These are phyloP conservation scores for Murraya koenigii DNA, from an alignment of 345 rosid genomes.

Conservation along the genomic window DNA sequence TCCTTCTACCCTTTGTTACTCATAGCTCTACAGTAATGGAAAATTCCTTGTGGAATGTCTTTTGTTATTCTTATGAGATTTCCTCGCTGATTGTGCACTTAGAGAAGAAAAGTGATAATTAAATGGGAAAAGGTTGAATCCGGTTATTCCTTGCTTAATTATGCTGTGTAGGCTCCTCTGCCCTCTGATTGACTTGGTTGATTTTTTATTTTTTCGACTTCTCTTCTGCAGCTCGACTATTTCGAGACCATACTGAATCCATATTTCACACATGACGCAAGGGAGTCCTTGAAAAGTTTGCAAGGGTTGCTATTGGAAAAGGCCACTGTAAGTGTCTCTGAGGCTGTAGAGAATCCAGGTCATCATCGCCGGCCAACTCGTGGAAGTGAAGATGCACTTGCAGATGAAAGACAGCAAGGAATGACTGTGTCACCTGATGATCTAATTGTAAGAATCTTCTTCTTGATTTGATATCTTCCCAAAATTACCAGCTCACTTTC, in stretches of 20 bases:
- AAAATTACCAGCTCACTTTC: not conserved
- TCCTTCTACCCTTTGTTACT: not conserved
- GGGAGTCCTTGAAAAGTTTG: constrained; percentile 69
- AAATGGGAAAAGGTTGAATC: not conserved
- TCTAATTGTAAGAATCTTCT: constrained; percentile 62
- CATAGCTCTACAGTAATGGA: not conserved
- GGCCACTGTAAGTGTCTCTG: constrained; percentile 74
- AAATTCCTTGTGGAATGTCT: not conserved
- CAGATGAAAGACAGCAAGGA: constrained; percentile 79
- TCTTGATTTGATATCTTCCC: not conserved
- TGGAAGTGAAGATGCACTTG: constrained; percentile 87
- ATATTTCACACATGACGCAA: constrained; percentile 78
- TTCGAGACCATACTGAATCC: constrained; percentile 80
- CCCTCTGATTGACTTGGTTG: constrained; percentile 4
- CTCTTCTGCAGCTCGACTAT: constrained; percentile 84
- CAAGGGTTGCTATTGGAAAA: constrained; percentile 87
- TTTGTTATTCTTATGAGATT: not conserved
- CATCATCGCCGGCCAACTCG: constrained; percentile 81
- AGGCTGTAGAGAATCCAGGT: constrained; percentile 63
- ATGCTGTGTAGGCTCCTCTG: not conserved
- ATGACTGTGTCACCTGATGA: constrained; percentile 84
- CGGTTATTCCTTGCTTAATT: not conserved
- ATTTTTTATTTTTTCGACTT: constrained; percentile 13
- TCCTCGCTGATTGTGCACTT: not conserved
- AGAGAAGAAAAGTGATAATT: not conserved